phyloP scores from a whole-genome alignment of 2,329 filamentous ascomycete genomes.

The Colletotrichum siamense region DNA sequence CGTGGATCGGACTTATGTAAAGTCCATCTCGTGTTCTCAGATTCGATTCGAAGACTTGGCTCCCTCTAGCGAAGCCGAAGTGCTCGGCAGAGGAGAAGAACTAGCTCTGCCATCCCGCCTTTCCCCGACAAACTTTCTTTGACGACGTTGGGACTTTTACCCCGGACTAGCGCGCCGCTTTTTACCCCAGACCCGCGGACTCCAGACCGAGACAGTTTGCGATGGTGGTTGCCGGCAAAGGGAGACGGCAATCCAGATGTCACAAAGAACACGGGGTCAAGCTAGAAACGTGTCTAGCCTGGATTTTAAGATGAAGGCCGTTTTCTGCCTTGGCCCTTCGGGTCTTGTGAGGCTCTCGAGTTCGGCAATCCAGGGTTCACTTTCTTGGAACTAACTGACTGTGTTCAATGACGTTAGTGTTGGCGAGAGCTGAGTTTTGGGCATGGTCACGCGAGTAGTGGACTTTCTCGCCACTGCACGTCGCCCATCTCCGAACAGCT shows the following conservation, averaged over 20 bases:
- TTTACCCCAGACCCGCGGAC: background rate
- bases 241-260: background rate
- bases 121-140: background rate
- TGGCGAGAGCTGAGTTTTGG: background rate
- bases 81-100: background rate
- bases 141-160: background rate
- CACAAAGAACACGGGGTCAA: background rate
- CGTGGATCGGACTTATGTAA: background rate
- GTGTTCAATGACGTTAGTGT: background rate
- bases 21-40: background rate
- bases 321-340: background rate
- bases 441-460: background rate
- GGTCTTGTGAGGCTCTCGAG: background rate
- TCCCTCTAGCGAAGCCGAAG: background rate
- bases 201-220: background rate
- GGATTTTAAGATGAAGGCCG: background rate
- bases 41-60: background rate
- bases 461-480: background rate
- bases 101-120: background rate
- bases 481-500: background rate
- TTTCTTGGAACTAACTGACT: background rate
- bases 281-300: background rate
- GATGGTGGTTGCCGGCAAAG: background rate
- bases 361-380: background rate
- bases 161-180: background rate